Conservation (phyloP, 768 basidiomycete species). For the Tricholomella constricta region DNA sequence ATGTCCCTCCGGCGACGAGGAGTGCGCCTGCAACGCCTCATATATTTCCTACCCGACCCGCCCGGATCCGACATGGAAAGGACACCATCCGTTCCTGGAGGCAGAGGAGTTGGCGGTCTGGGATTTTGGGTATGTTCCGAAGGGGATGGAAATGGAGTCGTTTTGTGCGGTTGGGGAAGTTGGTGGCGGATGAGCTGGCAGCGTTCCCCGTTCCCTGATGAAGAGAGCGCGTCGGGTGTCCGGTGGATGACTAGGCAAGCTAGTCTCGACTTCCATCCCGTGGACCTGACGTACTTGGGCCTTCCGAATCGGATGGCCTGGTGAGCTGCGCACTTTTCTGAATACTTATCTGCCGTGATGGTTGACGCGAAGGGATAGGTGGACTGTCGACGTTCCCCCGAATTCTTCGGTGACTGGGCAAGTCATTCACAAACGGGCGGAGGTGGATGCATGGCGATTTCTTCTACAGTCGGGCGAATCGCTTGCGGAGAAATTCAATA, state of each 20-base stretch:
- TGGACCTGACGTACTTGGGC: background rate
- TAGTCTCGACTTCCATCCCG: no score
- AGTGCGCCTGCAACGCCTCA: slow-evolving; percentile 1
- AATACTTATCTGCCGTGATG: background rate
- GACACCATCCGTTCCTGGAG: background rate
- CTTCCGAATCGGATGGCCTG: slow-evolving; percentile 6
- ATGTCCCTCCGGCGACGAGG: background rate
- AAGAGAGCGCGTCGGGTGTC: slow-evolving; percentile 5
- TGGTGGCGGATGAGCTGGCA: slow-evolving; percentile 3
- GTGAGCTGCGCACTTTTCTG: background rate
- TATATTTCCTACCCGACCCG: background rate
- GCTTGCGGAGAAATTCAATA: slow-evolving; percentile 6
- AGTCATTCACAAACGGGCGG: background rate
- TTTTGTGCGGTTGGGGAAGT: slow-evolving; percentile 11
- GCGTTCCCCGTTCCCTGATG: background rate
- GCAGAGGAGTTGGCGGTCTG: background rate
- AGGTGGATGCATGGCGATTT: slow-evolving; percentile 8
- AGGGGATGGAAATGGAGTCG: slow-evolving; percentile 8
- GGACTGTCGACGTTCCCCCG: slow-evolving; percentile 1
- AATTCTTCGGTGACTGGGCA: slow-evolving; percentile 1
- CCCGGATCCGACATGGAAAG: slow-evolving; percentile 5
- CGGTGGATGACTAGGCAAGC: background rate
- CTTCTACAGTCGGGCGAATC: slow-evolving; percentile 7
- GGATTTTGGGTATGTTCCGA: slow-evolving; percentile 15
- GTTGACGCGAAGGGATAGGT: background rate